These are phyloP conservation scores for Teunomyces atbi DNA, from an alignment of 805 yeast genomes.

Conservation along the genomic window DNA sequence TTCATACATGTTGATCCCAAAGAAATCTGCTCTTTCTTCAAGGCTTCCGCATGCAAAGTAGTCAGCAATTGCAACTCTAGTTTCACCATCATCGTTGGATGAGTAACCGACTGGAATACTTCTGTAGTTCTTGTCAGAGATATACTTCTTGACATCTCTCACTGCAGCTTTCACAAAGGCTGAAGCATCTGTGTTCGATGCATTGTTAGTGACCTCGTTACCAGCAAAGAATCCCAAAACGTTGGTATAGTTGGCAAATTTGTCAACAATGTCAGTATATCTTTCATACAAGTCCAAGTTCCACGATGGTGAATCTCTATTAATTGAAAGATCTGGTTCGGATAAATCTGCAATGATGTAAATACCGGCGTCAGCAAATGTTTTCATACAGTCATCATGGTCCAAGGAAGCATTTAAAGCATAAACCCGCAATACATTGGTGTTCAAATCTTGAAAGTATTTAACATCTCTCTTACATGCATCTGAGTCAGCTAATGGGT, in stretches of 20 bases:
- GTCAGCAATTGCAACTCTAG: conserved; percentile 75
- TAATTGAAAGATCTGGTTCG: conserved; percentile 77
- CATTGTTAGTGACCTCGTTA: conserved; percentile 90
- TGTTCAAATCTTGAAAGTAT: conserved; percentile 36
- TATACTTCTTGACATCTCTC: conserved; percentile 81
- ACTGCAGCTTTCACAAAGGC: conserved; percentile 95
- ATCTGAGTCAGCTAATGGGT: conserved; percentile 41
- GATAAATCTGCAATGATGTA: conserved; percentile 44
- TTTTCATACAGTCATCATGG: conserved; percentile 42
- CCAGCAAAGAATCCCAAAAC: conserved; percentile 96
- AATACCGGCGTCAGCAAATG: conserved; percentile 42
- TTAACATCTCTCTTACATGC: conserved; percentile 44
- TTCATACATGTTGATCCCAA: conserved; percentile 84
- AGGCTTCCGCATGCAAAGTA: conserved; percentile 80
- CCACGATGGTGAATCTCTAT: conserved; percentile 79
- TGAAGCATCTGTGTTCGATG: conserved; percentile 81
- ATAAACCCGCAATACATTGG: conserved; percentile 44
- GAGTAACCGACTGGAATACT: conserved; percentile 91
- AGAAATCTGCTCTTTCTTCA: conserved; percentile 68
- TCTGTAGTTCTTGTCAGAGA: conserved; percentile 64
- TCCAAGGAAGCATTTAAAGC: conserved; percentile 38
- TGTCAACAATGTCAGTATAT: conserved; percentile 80
- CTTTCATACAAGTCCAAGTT: conserved; percentile 66
- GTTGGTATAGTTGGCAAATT: conserved; percentile 73
- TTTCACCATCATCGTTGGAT: conserved; percentile 81